These are phyloP conservation scores for Zasmidium citrigriseum DNA, from an alignment of 2,329 filamentous ascomycete species.

Conservation along the genomic window DNA sequence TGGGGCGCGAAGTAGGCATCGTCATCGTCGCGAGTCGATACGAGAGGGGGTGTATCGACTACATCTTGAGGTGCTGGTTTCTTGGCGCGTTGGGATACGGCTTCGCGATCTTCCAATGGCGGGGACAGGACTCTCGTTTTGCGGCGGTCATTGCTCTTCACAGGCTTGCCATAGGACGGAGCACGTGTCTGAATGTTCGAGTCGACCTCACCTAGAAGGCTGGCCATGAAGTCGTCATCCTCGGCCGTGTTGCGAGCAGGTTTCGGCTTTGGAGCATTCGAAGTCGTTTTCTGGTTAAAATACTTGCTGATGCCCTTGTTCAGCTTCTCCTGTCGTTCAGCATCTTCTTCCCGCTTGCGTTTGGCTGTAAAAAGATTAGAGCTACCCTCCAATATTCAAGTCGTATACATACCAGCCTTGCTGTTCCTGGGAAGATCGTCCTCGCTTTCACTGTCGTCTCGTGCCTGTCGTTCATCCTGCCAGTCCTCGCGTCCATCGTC, in stretches of 20 bases:
- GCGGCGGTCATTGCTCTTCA: constrained; percentile 74
- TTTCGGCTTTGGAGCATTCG: constrained; percentile 73
- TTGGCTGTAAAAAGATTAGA: constrained; percentile 60
- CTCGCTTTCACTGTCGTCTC: constrained; percentile 75
- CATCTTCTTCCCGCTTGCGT: constrained; percentile 83
- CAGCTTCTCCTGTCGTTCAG: constrained; percentile 80
- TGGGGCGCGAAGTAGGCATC: constrained; percentile 54
- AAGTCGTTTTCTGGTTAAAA: constrained; percentile 74
- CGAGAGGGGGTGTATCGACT: constrained; percentile 18
- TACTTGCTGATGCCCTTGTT: constrained; percentile 93
- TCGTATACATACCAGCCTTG: constrained; percentile 54
- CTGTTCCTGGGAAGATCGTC: constrained; percentile 61
- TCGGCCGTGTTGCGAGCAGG: constrained; percentile 55
- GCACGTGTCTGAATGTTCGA: constrained; percentile 65
- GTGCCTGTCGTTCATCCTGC: constrained; percentile 68
- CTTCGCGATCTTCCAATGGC: constrained; percentile 56
- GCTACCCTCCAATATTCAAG: constrained; percentile 23
- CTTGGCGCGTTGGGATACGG: constrained; percentile 8
- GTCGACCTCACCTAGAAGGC: constrained; percentile 85
- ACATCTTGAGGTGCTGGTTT: constrained; percentile 17
- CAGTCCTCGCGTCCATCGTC: constrained; percentile 96
- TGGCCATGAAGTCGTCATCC: constrained; percentile 83
- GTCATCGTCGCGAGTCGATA: constrained; percentile 47
- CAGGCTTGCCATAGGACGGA: constrained; percentile 58
- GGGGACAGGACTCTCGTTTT: constrained; percentile 82